A percentile compares a stretch with the other conserved stretches of the same genome.
Conservation (phyloP, 2,329 filamentous ascomycete species). For the Sphaerulina vaccinii region DNA sequence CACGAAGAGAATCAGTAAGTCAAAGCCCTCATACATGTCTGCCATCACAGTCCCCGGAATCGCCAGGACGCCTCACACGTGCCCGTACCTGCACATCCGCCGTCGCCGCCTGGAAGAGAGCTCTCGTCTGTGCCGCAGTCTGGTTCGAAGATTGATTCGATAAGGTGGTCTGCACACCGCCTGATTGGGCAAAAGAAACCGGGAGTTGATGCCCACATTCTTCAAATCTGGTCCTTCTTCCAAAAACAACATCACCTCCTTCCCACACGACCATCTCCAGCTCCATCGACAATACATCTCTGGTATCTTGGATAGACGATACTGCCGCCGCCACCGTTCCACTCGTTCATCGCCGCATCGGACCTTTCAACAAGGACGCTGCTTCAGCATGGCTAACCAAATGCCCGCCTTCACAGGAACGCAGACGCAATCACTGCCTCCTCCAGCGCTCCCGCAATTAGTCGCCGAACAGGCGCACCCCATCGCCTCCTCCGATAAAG, state of each 20-base stretch:
- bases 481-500: conserved; percentile 82
- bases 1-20: conserved; percentile 38
- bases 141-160: conserved; percentile 3
- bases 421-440: conserved; percentile 85
- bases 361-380: conserved; percentile 40
- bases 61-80: conserved; percentile 2
- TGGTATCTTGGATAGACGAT: neutral
- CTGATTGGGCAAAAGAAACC: conserved; percentile 10
- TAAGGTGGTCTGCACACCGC: conserved; percentile 5
- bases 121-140: conserved; percentile 1
- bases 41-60: conserved; percentile 1
- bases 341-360: conserved; percentile 15
- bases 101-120: conserved; percentile 10
- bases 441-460: conserved; percentile 83
- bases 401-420: conserved; percentile 30
- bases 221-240: no score
- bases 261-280: neutral
- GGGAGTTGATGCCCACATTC: neutral
- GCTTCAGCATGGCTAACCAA: conserved; percentile 35
- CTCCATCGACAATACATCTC: neutral
- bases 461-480: conserved; percentile 89
- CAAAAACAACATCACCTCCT: neutral
- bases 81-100: conserved; percentile 11
- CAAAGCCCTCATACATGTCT: conserved; percentile 1
- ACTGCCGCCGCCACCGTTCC: neutral